phyloP scores from a whole-genome alignment of 306 rosid species.

The Astragalus glycyphyllos region DNA sequence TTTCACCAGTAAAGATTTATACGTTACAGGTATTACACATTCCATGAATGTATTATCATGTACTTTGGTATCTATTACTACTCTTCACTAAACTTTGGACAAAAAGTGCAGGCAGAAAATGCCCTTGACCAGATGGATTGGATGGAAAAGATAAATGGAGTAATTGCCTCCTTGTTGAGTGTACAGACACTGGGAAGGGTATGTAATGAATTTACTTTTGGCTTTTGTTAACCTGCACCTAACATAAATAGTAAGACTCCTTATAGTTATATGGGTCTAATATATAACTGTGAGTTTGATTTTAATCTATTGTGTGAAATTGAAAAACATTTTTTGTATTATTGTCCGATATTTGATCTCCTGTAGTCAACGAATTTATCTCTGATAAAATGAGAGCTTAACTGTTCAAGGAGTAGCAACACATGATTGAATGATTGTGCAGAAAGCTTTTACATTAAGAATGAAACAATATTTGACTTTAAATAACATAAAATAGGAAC shows the following conservation, averaged over 20 bases:
- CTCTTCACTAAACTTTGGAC: slow-evolving; percentile 9
- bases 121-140: slow-evolving; percentile 81
- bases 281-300: too few species aligned
- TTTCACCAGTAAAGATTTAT: slow-evolving; percentile 69
- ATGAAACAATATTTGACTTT: too few species aligned
- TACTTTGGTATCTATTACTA: slow-evolving; percentile 15
- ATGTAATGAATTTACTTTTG: slow-evolving; percentile 24
- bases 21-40: slow-evolving; percentile 68
- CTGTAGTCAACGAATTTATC: too few species aligned
- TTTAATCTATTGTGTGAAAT: too few species aligned
- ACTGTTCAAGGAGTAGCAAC: too few species aligned
- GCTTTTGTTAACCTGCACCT: background rate
- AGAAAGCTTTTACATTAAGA: too few species aligned
- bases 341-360: too few species aligned
- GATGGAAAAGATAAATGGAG: slow-evolving; percentile 85
- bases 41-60: background rate
- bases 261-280: too few species aligned
- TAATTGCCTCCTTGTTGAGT: slow-evolving; percentile 70
- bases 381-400: too few species aligned
- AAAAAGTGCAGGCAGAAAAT: slow-evolving; percentile 78
- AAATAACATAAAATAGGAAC: too few species aligned
- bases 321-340: too few species aligned
- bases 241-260: background rate
- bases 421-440: too few species aligned
- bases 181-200: slow-evolving; percentile 65